Conservation (phyloP, 139 green algal genomes). For the Desmodesmus armatus region DNA sequence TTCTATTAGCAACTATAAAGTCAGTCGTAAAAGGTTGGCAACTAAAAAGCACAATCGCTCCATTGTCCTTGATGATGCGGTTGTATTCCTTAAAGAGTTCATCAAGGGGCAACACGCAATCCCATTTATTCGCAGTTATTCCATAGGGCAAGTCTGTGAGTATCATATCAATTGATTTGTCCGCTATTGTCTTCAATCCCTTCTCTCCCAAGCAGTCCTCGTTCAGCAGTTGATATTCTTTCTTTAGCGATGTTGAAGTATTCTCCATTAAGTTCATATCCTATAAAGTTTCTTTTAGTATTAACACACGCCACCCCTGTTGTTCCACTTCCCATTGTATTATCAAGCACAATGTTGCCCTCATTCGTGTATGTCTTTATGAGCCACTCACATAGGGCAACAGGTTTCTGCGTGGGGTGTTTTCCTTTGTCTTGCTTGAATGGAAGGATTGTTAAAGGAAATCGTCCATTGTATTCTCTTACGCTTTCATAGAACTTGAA, state of each 20-base stretch:
- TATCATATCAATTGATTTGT: constrained; percentile 19
- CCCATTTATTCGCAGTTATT: constrained; percentile 19
- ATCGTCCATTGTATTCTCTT: background rate
- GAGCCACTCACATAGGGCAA: constrained; percentile 7
- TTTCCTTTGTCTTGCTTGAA: background rate
- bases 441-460: background rate
- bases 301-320: constrained; percentile 17
- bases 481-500: background rate
- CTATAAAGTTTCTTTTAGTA: background rate
- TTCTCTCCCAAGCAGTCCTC: no score
- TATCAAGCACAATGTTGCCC: background rate
- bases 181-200: no score
- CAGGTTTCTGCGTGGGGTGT: constrained; percentile 12
- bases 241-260: background rate
- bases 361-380: constrained; percentile 25
- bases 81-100: constrained; percentile 16
- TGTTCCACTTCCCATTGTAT: background rate
- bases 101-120: background rate
- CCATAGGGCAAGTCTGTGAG: background rate
- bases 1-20: constrained; percentile 21
- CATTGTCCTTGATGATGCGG: constrained; percentile 12
- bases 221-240: background rate
- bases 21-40: constrained; percentile 5
- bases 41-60: constrained; percentile 14
- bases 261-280: constrained; percentile 19